phyloP scores from a whole-genome alignment of 169 alveolate genomes.

The Plasmodium billcollinsi region DNA sequence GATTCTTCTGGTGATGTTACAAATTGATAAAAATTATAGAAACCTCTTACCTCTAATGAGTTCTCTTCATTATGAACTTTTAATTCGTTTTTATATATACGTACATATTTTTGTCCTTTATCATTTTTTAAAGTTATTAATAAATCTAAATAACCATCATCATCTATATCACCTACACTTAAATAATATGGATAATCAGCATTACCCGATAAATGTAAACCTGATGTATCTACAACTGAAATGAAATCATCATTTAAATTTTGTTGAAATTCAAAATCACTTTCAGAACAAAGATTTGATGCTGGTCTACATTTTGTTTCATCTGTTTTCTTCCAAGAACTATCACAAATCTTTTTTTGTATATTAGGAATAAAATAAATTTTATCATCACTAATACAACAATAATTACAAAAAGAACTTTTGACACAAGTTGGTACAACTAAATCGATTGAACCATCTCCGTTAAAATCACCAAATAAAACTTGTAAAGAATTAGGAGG shows the following conservation, averaged over 20 bases:
- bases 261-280: constrained; percentile 79
- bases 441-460: constrained; percentile 89
- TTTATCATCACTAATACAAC: constrained; percentile 67
- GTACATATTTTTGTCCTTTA: constrained; percentile 62
- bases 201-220: constrained; percentile 62
- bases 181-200: constrained; percentile 50
- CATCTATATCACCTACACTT: constrained; percentile 75
- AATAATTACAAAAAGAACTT: constrained; percentile 68
- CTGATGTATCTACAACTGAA: constrained; percentile 40
- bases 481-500: constrained; percentile 84
- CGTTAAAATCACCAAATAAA: constrained; percentile 86
- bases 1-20: constrained; percentile 43
- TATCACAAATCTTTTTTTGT: constrained; percentile 84
- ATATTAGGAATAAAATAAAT: constrained; percentile 73
- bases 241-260: constrained; percentile 31
- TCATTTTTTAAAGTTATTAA: constrained; percentile 55
- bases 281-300: constrained; percentile 82
- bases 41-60: constrained; percentile 31
- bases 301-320: constrained; percentile 85
- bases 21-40: constrained; percentile 58
- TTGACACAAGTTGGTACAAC: constrained; percentile 85
- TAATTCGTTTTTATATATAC: constrained; percentile 68
- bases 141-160: constrained; percentile 71
- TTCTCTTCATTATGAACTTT: constrained; percentile 21
- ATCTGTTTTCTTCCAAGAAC: constrained; percentile 80